A percentile compares a stretch with the other conserved stretches of the same genome.
Conservation (phyloP, 345 rosid species). For the Iberis pinnata region DNA sequence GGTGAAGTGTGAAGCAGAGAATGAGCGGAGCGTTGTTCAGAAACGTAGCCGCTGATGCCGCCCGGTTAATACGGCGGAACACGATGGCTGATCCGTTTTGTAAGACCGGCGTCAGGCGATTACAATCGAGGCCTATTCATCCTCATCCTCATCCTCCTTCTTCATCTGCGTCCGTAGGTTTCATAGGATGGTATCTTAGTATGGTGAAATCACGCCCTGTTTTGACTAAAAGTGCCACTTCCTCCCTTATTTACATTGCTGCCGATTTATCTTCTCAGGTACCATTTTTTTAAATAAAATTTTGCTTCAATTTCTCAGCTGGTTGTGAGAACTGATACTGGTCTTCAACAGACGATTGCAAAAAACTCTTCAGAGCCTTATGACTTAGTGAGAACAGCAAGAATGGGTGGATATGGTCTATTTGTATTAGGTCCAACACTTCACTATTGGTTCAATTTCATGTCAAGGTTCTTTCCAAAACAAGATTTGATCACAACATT, state of each 20-base stretch:
- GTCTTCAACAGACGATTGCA: slow-evolving; percentile 38
- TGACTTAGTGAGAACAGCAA: slow-evolving; percentile 58
- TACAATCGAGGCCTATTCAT: slow-evolving; percentile 37
- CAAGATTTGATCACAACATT: slow-evolving; percentile 55
- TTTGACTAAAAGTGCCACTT: slow-evolving; percentile 63
- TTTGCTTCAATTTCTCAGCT: too few species aligned
- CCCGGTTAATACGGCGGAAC: slow-evolving; percentile 6
- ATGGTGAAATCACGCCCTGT: slow-evolving; percentile 78
- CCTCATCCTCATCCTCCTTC: slow-evolving; percentile 24
- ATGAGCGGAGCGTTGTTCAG: slow-evolving; percentile 21
- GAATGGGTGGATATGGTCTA: slow-evolving; percentile 79
- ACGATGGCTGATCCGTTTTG: background rate
- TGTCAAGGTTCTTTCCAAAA: slow-evolving; percentile 62
- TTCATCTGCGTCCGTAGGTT: slow-evolving; percentile 33
- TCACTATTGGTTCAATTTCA: slow-evolving; percentile 71
- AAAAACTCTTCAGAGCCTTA: slow-evolving; percentile 39
- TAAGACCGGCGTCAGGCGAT: background rate
- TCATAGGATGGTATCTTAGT: slow-evolving; percentile 75
- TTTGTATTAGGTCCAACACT: slow-evolving; percentile 64
- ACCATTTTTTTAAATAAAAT: too few species aligned
- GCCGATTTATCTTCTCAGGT: slow-evolving; percentile 96
- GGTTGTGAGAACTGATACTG: too few species aligned
- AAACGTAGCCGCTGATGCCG: background rate
- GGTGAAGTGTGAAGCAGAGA: too few species aligned
- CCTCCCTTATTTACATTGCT: slow-evolving; percentile 57